Base-by-base conservation (phyloP, 805 yeast genomes). In the Metschnikowia colocasiae region DNA sequence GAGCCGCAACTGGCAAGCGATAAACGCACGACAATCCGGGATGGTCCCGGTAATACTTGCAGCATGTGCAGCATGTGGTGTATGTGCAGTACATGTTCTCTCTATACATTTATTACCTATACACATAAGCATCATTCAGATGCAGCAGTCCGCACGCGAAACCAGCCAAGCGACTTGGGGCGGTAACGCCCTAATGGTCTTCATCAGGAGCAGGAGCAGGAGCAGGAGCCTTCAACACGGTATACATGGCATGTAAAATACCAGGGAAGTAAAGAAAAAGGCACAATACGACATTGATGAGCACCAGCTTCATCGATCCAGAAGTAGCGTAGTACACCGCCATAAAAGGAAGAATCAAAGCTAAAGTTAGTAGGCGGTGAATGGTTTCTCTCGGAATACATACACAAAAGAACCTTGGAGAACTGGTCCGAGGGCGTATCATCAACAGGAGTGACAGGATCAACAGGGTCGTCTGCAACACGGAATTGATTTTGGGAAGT, bases 191-290 rank as follows among this genome's bases (percentile, higher is more conserved):
- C 31, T n/a, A 10, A 10, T 6, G 16, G 1, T 23, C 30, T 23
- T 31, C 23, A n/a, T n/a, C n/a, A n/a, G n/a, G n/a, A n/a, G n/a
- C n/a, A n/a, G n/a, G n/a, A n/a, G n/a, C n/a, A n/a, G n/a, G n/a
- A n/a, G n/a, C n/a, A 4, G 43, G 35, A 13, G 34, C 8, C 30
- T 40, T 40, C 37, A 40, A 80, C 47, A 88, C 86, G 57, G 87
- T 84, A 63, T 86, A 87, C 79, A 87, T 82, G 31, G 84, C 70
- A 59, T 87, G 95, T 50, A 87, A 62, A 29, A 86, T 74, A 8
- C 94, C 95, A 0, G 95, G 95, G 44, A 87, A 59, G 61, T 75
- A 83, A 1, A 95, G 95, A 36, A 87, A 71, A 46, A 79, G 58
- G 63, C 89, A 85, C 31, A 87, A 74, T 5, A 85, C 80, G 40